A percentile compares a stretch with the other conserved stretches of the same genome.
Evolutionary conservation across 306 rosid species (phyloP).

Genomic region (Corylus heterophylla): DNA sequence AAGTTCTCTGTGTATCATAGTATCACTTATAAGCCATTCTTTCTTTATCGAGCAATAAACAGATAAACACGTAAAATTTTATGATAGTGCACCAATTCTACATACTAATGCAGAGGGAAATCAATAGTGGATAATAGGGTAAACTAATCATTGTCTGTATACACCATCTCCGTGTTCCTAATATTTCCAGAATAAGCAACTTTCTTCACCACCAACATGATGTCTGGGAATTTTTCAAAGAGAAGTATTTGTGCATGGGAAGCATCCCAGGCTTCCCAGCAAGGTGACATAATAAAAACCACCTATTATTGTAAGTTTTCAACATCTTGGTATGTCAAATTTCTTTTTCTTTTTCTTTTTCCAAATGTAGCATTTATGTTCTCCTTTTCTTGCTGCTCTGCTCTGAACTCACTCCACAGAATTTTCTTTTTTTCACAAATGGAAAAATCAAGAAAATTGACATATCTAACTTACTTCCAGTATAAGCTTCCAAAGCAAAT

Average conservation of each 20-base stretch:
- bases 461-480: constrained; percentile 4
- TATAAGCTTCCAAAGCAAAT: constrained; percentile 18
- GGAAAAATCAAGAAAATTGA: background rate
- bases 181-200: background rate
- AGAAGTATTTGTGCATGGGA: background rate
- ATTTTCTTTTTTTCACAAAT: background rate
- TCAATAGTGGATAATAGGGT: background rate
- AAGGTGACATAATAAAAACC: background rate
- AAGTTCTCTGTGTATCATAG: background rate
- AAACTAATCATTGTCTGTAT: background rate
- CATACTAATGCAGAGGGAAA: too few relatives aligned
- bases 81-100: background rate
- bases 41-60: background rate
- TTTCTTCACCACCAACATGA: background rate
- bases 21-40: background rate
- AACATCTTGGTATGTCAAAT: background rate
- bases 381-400: background rate
- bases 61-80: background rate
- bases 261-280: background rate
- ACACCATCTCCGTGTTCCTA: background rate
- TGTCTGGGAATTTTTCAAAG: background rate
- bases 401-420: background rate
- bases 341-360: background rate
- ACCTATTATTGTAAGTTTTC: background rate
- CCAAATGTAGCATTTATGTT: background rate